phyloP scores from a whole-genome alignment of 192 early-diverging fungal species.

The Cladochytrium replicatum region DNA sequence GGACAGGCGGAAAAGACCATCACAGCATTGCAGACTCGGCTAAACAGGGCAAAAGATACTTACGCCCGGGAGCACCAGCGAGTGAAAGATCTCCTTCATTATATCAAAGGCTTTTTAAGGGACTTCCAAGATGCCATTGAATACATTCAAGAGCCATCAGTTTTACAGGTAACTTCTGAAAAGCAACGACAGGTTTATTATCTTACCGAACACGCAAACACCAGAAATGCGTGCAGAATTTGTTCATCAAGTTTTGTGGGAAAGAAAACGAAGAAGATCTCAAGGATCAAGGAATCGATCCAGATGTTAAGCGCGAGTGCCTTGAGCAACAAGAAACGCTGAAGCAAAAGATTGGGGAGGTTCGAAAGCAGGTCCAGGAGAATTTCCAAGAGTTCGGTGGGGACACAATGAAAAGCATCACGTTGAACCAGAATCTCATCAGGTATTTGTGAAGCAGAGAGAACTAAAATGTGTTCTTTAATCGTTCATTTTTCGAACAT shows the following conservation, averaged over 20 bases:
- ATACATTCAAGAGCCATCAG: slow-evolving; percentile 36
- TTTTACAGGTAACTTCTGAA: slow-evolving; percentile 15
- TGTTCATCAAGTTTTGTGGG: slow-evolving; percentile 16
- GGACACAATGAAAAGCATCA: slow-evolving; percentile 29
- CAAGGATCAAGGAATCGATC: slow-evolving; percentile 15
- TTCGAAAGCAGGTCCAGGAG: slow-evolving; percentile 15
- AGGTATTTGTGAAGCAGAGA: slow-evolving; percentile 8
- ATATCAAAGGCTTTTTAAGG: slow-evolving; percentile 19
- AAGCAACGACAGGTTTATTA: background rate
- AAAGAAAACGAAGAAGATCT: background rate
- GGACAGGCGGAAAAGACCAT: slow-evolving; percentile 15
- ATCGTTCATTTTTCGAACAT: background rate
- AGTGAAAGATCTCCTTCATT: slow-evolving; percentile 18
- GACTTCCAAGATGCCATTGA: slow-evolving; percentile 28
- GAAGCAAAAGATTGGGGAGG: slow-evolving; percentile 10
- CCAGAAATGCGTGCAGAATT: slow-evolving; percentile 19
- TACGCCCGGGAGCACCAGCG: slow-evolving; percentile 18
- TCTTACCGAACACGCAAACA: background rate
- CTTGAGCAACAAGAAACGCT: slow-evolving; percentile 26
- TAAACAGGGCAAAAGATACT: slow-evolving; percentile 15
- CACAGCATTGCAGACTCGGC: slow-evolving; percentile 8
- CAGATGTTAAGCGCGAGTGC: slow-evolving; percentile 30
- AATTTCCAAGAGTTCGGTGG: slow-evolving; percentile 22
- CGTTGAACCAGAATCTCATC: slow-evolving; percentile 34
- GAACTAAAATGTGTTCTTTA: slow-evolving; percentile 1